Percentiles rank a stretch among this genome's conserved stretches.
phyloP scores from a whole-genome alignment of 148 eudicot genomes.

The Chenopodium berlandieri region DNA sequence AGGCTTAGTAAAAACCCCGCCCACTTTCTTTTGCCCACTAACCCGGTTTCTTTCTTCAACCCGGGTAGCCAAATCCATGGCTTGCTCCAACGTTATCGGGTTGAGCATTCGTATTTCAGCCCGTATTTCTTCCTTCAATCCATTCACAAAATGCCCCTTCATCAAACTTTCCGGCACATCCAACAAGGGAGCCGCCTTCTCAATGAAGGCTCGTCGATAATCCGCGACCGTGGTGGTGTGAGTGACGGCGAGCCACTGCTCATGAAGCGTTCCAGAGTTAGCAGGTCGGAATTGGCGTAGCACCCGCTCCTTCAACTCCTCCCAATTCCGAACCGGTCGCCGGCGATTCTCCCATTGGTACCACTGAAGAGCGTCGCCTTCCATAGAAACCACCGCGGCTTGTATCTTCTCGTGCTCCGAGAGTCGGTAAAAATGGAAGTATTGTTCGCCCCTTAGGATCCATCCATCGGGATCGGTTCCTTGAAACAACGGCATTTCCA shows the following conservation, averaged over 20 bases:
- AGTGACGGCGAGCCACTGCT: neutral
- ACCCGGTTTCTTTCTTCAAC: neutral
- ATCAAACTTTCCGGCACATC: neutral
- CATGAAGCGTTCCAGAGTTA: neutral
- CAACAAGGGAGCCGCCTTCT: neutral
- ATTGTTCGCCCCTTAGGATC: too few species aligned
- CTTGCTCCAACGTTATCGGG: neutral
- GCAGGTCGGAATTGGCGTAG: neutral
- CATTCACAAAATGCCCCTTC: neutral
- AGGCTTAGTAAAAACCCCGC: neutral
- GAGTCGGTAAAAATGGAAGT: too few species aligned
- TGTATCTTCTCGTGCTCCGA: neutral
- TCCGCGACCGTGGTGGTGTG: neutral
- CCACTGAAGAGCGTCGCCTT: neutral
- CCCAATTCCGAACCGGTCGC: neutral
- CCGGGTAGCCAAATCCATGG: neutral
- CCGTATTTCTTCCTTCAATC: neutral
- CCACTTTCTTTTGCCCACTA: accelerated
- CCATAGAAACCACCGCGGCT: neutral
- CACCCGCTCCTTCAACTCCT: neutral
- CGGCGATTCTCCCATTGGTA: neutral
- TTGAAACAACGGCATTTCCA: neutral
- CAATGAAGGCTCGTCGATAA: neutral
- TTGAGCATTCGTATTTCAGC: neutral
- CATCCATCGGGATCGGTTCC: neutral